Conservation (phyloP, 495 filamentous ascomycete genomes). For the Wilcoxina mikolae region DNA sequence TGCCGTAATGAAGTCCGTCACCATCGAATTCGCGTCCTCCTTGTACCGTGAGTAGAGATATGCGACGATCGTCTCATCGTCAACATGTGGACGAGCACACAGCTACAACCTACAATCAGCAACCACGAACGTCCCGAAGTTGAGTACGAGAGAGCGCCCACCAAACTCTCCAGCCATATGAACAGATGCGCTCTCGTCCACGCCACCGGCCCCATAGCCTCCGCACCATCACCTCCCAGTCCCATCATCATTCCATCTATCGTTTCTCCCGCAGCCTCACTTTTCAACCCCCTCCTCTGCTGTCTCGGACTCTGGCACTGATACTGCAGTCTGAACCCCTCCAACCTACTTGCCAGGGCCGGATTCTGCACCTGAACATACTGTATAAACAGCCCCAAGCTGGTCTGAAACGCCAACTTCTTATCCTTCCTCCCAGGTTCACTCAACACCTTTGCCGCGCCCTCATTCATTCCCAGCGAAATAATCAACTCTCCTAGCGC, state of each 20-base stretch:
- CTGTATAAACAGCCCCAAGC: constrained; percentile 34
- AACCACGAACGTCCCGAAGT: not conserved
- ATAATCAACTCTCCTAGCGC: constrained; percentile 39
- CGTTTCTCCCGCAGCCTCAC: constrained; percentile 32
- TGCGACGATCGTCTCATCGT: constrained; percentile 60
- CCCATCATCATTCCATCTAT: constrained; percentile 37
- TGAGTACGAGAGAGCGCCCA: constrained; percentile 31
- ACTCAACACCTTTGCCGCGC: constrained; percentile 34
- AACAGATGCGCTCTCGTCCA: constrained; percentile 84
- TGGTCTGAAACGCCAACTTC: constrained; percentile 28
- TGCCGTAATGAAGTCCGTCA: constrained; percentile 67
- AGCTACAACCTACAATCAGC: constrained; percentile 38
- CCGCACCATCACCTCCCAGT: constrained; percentile 33
- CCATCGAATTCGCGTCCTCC: constrained; percentile 60
- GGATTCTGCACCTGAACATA: constrained; percentile 26
- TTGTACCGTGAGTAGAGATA: constrained; percentile 75
- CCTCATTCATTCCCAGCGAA: constrained; percentile 41
- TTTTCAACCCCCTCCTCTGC: constrained; percentile 38
- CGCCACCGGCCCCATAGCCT: constrained; percentile 50
- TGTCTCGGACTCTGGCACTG: constrained; percentile 37
- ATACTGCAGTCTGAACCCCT: constrained; percentile 37
- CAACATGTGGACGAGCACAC: constrained; percentile 63
- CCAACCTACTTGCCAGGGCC: constrained; percentile 31
- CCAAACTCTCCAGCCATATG: constrained; percentile 76
- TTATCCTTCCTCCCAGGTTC: constrained; percentile 30